Evolutionary conservation across 768 basidiomycete species (phyloP), one percentile per base, ranked within the genome.

Genomic region (Boletus pseudopeckii): DNA sequence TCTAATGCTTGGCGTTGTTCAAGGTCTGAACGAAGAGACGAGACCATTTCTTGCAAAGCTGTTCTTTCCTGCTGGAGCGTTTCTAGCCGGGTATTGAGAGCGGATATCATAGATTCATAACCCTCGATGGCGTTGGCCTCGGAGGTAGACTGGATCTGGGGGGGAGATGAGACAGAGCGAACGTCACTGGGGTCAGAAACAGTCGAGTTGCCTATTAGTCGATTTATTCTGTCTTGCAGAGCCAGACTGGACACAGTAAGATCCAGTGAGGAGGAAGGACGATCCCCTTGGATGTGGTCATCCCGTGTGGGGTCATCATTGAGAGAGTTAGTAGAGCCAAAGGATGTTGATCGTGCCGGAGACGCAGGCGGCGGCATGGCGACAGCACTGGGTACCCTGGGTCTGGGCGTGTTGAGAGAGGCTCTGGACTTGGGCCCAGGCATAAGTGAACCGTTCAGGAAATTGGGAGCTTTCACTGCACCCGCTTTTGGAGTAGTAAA

Each of bases 301-400:
- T 58, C 57, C 14, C 51, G 59, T 2, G 45, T 37, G 40, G 44
- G 38, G 17, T 68, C 62, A 36, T 76, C 75, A 47, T 71, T 72
- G 38, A 75, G 59, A 18, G 75, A 77, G 22, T 72, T 67, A 3
- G 75, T 72, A 17, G 74, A 65, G 17, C 69, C 64, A 42, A 75
- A 64, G 1, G 68, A 61, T n/a, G 63, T 54, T 6, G 67, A 64
- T 50, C 63, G 64, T 17, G 66, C 69, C 7, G 88, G 88, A 13
- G 87, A 88, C 1, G 84, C 74, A 17, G 89, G 89, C 3, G 89
- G 90, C 3, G 88, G 90, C 90, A 92, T 90, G 7, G 87, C 83
- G 26, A 88, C 69, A n/a, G 79, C 75, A 61, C 87, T 88, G 30
- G 88, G 86, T 55, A 89, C 65, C 47, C 88, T 78, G 14, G 81